phyloP scores from a whole-genome alignment of 768 basidiomycete genomes.

The Leccinum broughii region DNA sequence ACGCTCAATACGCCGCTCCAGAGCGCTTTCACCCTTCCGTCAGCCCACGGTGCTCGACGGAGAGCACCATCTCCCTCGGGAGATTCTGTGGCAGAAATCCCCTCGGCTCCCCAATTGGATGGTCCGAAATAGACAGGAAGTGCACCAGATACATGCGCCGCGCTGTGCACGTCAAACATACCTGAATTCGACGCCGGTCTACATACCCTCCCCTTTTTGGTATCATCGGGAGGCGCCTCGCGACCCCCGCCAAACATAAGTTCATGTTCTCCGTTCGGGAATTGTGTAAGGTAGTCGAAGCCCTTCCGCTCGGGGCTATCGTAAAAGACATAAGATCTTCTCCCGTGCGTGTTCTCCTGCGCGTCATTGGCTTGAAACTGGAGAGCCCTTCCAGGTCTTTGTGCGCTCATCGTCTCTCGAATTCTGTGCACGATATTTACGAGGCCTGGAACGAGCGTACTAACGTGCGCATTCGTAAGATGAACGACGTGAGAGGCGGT shows the following conservation, averaged over 20 bases:
- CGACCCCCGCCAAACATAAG: constrained; percentile 72
- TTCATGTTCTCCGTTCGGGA: constrained; percentile 43
- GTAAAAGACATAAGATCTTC: constrained; percentile 61
- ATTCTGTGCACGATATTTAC: constrained; percentile 30
- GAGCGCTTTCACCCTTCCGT: constrained; percentile 50
- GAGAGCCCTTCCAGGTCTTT: constrained; percentile 48
- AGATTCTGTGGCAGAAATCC: constrained; percentile 15
- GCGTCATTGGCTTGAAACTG: constrained; percentile 11
- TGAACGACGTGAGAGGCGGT: constrained; percentile 46
- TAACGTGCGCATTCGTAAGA: constrained; percentile 56
- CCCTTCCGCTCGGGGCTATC: constrained; percentile 37
- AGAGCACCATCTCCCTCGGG: constrained; percentile 11
- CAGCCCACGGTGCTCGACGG: constrained; percentile 32
- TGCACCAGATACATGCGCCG: constrained; percentile 47
- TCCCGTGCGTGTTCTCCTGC: constrained; percentile 32
- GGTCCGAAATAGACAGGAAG: constrained; percentile 56
- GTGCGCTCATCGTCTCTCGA: constrained; percentile 64
- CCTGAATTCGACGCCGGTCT: constrained; percentile 29
- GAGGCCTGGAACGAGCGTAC: constrained; percentile 46
- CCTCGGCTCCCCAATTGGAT: constrained; percentile 44
- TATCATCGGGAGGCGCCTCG: constrained; percentile 24
- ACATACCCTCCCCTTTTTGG: constrained; percentile 8
- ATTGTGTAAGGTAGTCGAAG: constrained; percentile 73
- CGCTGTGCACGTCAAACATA: constrained; percentile 36
- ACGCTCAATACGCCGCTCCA: constrained; percentile 69